Evolutionary conservation across 305 asterid species (phyloP).

Genomic region (Ilex paraguariensis): DNA sequence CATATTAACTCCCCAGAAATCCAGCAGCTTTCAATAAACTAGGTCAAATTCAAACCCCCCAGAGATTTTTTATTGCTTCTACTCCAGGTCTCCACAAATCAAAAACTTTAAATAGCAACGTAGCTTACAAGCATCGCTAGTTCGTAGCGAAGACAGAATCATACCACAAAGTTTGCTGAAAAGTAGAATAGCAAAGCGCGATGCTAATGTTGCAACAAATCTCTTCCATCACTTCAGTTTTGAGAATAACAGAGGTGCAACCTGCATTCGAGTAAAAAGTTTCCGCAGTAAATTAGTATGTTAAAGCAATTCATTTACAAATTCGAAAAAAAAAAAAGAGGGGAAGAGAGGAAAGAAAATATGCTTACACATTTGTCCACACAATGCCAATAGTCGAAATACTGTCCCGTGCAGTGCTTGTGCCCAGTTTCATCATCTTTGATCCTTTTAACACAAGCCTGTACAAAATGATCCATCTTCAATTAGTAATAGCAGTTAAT

Average conservation of each 20-base stretch:
- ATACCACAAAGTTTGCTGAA: conserved; percentile 7
- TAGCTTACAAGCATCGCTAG: conserved; percentile 5
- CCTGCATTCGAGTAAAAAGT: background rate
- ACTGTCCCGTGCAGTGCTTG: conserved; percentile 1
- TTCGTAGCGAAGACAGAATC: conserved; percentile 12
- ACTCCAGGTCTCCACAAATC: background rate
- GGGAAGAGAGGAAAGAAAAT: background rate
- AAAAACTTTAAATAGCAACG: background rate
- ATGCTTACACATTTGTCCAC: background rate
- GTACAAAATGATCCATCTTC: background rate
- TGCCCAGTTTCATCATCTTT: background rate
- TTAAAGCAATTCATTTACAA: no score
- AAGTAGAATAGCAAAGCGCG: conserved; percentile 9
- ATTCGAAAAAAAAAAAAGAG: background rate
- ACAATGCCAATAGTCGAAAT: background rate
- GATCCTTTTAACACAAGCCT: conserved; percentile 1
- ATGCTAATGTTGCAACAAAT: conserved; percentile 8
- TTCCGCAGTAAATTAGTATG: background rate
- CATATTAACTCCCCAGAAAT: background rate
- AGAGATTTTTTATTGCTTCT: background rate
- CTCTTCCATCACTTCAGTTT: conserved; percentile 3
- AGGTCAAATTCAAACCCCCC: background rate
- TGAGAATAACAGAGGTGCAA: background rate
- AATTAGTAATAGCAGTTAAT: no score
- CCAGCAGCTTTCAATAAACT: no score